Conservation (phyloP, 208 protist species). For the Sergeia podlipaevii region DNA sequence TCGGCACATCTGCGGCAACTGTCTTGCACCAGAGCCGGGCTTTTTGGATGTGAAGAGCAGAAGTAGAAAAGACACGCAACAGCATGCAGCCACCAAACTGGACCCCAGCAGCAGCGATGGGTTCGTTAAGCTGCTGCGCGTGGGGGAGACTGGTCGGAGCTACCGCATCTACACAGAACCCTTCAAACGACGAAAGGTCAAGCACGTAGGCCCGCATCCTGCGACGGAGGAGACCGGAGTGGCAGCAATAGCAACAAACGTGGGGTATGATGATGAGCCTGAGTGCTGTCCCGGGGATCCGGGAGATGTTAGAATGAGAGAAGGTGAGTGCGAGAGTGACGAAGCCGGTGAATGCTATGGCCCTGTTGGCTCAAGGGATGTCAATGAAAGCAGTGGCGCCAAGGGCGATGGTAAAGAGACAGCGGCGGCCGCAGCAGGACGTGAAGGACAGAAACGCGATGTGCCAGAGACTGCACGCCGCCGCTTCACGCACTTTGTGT, state of each 20-base stretch:
- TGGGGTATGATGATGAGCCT: too few species aligned
- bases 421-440: too few species aligned
- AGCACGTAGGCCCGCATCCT: too few species aligned
- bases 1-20: constrained; percentile 44
- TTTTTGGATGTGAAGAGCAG: background rate
- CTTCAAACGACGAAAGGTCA: too few species aligned
- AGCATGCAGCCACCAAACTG: background rate
- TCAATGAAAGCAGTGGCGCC: too few species aligned
- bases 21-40: constrained; percentile 32
- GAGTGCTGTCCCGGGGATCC: too few species aligned
- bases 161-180: constrained; percentile 41
- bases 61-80: background rate
- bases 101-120: constrained; percentile 18
- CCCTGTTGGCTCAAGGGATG: too few species aligned
- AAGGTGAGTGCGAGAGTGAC: too few species aligned
- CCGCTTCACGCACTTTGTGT: constrained; percentile 79
- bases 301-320: too few species aligned
- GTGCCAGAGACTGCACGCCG: constrained; percentile 8
- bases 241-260: background rate
- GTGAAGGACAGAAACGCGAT: constrained; percentile 12
- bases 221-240: background rate
- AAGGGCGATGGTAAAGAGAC: background rate
- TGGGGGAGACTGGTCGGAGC: constrained; percentile 19
- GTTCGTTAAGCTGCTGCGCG: constrained; percentile 14
- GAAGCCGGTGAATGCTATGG: too few species aligned